Conservation (phyloP, 2,329 filamentous ascomycete genomes). For the Venturia pyrina region DNA sequence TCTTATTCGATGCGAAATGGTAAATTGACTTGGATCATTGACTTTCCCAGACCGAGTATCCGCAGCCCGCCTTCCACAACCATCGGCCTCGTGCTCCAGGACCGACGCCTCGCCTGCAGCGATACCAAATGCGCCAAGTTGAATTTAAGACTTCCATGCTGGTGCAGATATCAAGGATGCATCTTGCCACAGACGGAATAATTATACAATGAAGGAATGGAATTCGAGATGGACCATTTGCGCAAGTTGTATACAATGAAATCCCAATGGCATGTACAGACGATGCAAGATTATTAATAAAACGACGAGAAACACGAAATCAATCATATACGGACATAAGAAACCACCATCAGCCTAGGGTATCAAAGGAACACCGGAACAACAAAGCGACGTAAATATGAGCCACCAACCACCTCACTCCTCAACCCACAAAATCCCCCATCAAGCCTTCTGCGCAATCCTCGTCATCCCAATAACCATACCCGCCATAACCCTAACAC, state of each 20-base stretch:
- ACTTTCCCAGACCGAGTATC: too few relatives aligned
- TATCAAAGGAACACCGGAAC: background rate
- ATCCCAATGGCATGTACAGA: background rate
- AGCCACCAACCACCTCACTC: background rate
- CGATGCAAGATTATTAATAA: background rate
- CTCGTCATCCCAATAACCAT: slow-evolving; percentile 9
- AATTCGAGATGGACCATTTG: too few relatives aligned
- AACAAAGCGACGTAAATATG: background rate
- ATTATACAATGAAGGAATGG: too few relatives aligned
- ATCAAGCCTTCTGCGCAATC: slow-evolving; percentile 2
- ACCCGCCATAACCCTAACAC: slow-evolving; percentile 6
- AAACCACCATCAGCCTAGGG: background rate
- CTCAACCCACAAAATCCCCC: background rate
- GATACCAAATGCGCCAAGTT: too few relatives aligned
- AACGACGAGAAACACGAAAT: background rate
- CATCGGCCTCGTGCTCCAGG: too few relatives aligned
- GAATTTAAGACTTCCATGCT: too few relatives aligned
- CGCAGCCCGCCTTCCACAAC: too few relatives aligned
- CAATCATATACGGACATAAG: background rate
- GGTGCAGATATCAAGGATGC: too few relatives aligned
- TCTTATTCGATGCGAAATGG: too few relatives aligned
- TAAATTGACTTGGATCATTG: too few relatives aligned
- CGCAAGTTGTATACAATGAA: background rate
- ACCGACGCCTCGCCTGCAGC: too few relatives aligned
- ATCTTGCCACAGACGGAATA: too few relatives aligned